Evolutionary conservation across 139 green algal species (phyloP).

Genomic region (Picochlorum sp.): DNA sequence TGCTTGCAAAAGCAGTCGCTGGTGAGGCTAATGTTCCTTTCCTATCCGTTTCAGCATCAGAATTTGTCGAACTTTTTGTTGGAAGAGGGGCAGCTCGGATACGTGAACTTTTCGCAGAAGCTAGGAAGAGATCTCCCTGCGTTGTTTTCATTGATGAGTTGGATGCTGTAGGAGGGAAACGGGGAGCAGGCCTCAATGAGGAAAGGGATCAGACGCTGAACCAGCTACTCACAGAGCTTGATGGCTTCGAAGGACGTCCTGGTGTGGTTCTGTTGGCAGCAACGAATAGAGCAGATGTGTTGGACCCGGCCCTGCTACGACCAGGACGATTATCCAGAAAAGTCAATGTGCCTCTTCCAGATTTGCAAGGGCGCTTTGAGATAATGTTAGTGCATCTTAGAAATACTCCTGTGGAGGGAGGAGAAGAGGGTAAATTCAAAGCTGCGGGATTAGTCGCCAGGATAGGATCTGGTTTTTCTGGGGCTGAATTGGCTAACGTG

Average conservation of each 20-base stretch:
- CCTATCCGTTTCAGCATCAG: slow-evolving; percentile 77
- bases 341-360: slow-evolving; percentile 59
- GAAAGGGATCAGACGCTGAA: slow-evolving; percentile 90
- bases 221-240: slow-evolving; percentile 88
- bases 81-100: slow-evolving; percentile 83
- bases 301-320: slow-evolving; percentile 78
- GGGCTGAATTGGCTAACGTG: slow-evolving; percentile 92
- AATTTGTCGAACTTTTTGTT: slow-evolving; percentile 99
- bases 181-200: slow-evolving; percentile 85
- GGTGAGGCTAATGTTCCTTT: slow-evolving; percentile 87
- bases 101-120: slow-evolving; percentile 84
- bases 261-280: slow-evolving; percentile 78
- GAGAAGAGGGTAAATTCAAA: not conserved
- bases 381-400: slow-evolving; percentile 77
- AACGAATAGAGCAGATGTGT: slow-evolving; percentile 77
- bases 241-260: slow-evolving; percentile 69
- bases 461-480: slow-evolving; percentile 31
- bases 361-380: slow-evolving; percentile 43
- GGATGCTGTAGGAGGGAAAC: slow-evolving; percentile 72
- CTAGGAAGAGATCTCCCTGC: slow-evolving; percentile 62
- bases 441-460: not conserved
- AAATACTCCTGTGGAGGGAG: slow-evolving; percentile 30
- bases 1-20: slow-evolving; percentile 79
- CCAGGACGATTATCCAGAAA: slow-evolving; percentile 57
- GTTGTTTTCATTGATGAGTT: slow-evolving; percentile 99